A percentile compares a stretch with the other conserved stretches of the same genome.
phyloP scores from a whole-genome alignment of 2,329 filamentous ascomycete species.

The Bimuria novae-zelandiae region DNA sequence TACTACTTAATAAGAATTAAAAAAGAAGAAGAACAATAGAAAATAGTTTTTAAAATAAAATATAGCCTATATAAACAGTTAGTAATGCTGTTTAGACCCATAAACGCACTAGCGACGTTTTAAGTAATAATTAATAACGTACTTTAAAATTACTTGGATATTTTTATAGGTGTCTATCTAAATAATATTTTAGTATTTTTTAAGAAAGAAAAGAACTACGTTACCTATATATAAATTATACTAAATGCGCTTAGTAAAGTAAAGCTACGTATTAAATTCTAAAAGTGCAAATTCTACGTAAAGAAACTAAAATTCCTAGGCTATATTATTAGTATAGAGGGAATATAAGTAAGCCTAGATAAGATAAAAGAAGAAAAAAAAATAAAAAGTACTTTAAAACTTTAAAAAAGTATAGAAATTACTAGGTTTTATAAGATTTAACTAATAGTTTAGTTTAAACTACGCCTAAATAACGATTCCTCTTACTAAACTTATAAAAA shows the following conservation, averaged over 20 bases:
- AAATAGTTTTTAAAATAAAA: background rate
- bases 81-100: background rate
- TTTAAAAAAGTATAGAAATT: background rate
- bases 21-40: background rate
- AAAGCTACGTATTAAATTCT: background rate
- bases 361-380: no score
- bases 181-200: background rate
- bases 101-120: background rate
- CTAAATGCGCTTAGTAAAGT: background rate
- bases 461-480: background rate
- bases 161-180: background rate
- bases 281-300: background rate
- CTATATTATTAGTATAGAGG: background rate
- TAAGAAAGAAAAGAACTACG: background rate
- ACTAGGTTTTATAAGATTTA: constrained; percentile 1
- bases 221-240: background rate
- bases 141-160: background rate
- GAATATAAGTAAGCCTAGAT: no score
- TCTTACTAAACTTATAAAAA: background rate
- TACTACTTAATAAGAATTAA: background rate
- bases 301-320: background rate
- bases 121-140: background rate
- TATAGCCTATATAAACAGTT: background rate
- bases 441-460: constrained; percentile 3
- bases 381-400: no score